Evolutionary conservation across 768 basidiomycete species (phyloP), one percentile per base, ranked within the genome.

Genomic region (Boletellus ananiceps): DNA sequence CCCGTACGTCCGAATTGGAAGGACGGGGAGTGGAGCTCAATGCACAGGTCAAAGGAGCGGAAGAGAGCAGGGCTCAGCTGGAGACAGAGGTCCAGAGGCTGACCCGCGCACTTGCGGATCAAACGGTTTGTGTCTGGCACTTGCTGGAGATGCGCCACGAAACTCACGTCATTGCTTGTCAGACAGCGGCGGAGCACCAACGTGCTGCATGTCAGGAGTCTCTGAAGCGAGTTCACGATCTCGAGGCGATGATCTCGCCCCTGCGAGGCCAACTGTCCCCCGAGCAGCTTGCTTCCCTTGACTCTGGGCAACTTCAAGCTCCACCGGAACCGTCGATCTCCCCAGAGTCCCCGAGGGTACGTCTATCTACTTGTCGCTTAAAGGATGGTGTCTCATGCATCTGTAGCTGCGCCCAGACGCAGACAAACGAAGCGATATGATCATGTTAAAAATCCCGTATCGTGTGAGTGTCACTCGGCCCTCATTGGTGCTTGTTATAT

Each of bases 371-470:
- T 9, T n/a, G 14, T 31, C 23, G 16, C 21, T 18, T 7, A 2
- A 38, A 29, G 29, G 19, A 36, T 35, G 11, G 0, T 47, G 8
- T 45, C 62, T 59, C 25, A 62, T 35, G 18, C 23, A 2, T 18
- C 3, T 34, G 27, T 34, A 63, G 60, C 46, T 49, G 4, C 46
- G 25, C 9, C 7, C 51, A 42, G 51, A 54, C 23, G 12, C 47
- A 6, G 46, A 32, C 40, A 63, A 49, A 33, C 57, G 57, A n/a
- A 58, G 23, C 34, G 62, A 63, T 4, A 34, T 46, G 54, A 59
- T 64, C 37, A 18, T 59, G 8, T 37, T 59, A 29, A 62, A 54
- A 51, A 63, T 64, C 0, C 61, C 61, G 31, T 54, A 34, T 41
- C 59, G 48, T 18, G 61, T 64, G 19, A 52, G 57, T 44, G 23